A percentile compares a stretch with the other conserved stretches of the same genome.
Conservation (phyloP, 2,329 filamentous ascomycete species). For the Emergomyces africanus region DNA sequence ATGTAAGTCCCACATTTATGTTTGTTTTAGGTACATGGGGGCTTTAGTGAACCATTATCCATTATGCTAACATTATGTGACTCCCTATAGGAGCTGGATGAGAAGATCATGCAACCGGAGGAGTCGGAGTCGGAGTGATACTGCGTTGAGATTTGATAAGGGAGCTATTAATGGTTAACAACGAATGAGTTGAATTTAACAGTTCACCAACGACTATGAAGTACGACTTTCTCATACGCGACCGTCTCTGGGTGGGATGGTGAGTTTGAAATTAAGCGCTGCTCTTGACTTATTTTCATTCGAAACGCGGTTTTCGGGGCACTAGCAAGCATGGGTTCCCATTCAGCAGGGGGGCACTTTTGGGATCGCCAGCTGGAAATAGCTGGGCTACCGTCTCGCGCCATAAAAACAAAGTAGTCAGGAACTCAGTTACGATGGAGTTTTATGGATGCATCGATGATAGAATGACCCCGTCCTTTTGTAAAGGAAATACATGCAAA, state of each 20-base stretch:
- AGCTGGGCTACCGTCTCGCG: not conserved
- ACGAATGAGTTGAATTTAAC: not conserved
- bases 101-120: slow-evolving; percentile 35
- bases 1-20: slow-evolving; percentile 17
- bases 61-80: not conserved
- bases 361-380: not conserved
- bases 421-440: too few species aligned
- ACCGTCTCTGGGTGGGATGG: not conserved
- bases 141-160: not conserved
- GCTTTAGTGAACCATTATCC: not conserved
- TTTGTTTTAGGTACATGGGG: not conserved
- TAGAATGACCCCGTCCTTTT: not conserved
- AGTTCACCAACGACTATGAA: not conserved
- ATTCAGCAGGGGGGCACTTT: not conserved
- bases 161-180: not conserved
- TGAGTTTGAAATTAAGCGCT: not conserved
- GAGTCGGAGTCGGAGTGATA: slow-evolving; percentile 32
- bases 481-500: not conserved
- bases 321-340: not conserved
- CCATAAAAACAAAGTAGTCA: too few species aligned
- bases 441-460: not conserved
- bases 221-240: not conserved
- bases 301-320: not conserved
- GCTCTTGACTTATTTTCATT: not conserved
- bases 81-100: slow-evolving; percentile 29